These are phyloP conservation scores for Artemisia princeps DNA, from an alignment of 140 eudicot species.

Conservation along the genomic window DNA sequence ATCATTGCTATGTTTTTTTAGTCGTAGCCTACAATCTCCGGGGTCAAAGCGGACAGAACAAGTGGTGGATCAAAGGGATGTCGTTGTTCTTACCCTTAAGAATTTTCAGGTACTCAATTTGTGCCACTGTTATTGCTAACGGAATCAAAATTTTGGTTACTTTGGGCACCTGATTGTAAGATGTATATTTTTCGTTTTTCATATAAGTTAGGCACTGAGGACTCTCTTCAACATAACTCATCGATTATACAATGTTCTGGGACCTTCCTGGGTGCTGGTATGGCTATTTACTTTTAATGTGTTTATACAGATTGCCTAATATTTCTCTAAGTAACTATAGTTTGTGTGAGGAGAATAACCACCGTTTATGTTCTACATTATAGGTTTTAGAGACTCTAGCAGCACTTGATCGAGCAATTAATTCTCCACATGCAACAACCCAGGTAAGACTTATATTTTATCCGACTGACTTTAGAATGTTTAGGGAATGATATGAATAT, in stretches of 20 bases:
- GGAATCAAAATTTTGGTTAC: slow-evolving; percentile 10
- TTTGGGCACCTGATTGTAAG: slow-evolving; percentile 19
- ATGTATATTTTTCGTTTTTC: slow-evolving; percentile 21
- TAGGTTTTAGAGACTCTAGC: slow-evolving; percentile 96
- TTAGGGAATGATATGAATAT: background rate
- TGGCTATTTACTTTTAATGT: slow-evolving; percentile 18
- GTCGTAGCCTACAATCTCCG: slow-evolving; percentile 66
- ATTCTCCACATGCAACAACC: slow-evolving; percentile 98
- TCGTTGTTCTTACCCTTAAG: slow-evolving; percentile 74
- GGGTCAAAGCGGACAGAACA: slow-evolving; percentile 66
- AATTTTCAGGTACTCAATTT: slow-evolving; percentile 71
- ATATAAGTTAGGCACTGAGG: slow-evolving; percentile 75
- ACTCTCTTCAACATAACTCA: slow-evolving; percentile 97
- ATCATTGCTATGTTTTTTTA: slow-evolving; percentile 16
- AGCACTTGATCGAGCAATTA: slow-evolving; percentile 87
- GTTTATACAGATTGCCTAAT: background rate
- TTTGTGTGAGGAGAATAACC: slow-evolving; percentile 1
- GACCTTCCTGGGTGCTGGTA: slow-evolving; percentile 98
- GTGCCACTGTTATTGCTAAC: background rate
- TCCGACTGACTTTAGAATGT: background rate
- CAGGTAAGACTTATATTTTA: slow-evolving; percentile 47
- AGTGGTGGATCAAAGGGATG: slow-evolving; percentile 68
- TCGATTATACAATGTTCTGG: slow-evolving; percentile 84
- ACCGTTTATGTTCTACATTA: slow-evolving; percentile 12
- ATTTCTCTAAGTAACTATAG: background rate